Evolutionary conservation across 805 yeast species (phyloP).

Genomic region (Starmerella potacharoeniae): DNA sequence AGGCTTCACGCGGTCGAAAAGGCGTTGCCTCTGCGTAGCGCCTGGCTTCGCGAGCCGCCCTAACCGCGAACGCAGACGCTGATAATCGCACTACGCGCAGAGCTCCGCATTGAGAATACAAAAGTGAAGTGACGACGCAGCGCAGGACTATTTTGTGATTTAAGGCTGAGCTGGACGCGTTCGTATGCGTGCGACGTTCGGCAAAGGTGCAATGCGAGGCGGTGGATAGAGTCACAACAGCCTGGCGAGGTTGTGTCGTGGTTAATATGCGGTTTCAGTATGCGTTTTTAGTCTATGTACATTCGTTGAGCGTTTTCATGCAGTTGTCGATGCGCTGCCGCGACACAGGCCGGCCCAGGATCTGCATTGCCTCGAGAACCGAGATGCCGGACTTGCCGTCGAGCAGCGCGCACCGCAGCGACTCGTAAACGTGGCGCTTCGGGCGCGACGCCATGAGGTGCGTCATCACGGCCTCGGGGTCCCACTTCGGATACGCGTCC

Average conservation of each 20-base stretch:
- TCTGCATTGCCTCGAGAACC: conserved; percentile 43
- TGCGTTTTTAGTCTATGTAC: neutral
- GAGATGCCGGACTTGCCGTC: conserved; percentile 63
- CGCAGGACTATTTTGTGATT: too few relatives aligned
- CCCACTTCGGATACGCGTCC: neutral
- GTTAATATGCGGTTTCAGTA: too few relatives aligned
- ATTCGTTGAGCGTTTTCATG: neutral
- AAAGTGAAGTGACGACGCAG: too few relatives aligned
- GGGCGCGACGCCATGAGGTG: conserved; percentile 1
- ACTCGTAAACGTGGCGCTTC: conserved; percentile 36
- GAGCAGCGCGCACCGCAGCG: conserved; percentile 55
- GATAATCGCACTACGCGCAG: neutral
- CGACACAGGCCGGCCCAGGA: conserved; percentile 22
- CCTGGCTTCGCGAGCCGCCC: neutral
- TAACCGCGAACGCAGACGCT: neutral
- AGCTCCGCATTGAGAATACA: too few relatives aligned
- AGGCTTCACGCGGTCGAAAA: too few relatives aligned
- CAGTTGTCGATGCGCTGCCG: neutral
- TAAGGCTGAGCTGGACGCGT: too few relatives aligned
- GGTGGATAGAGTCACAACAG: too few relatives aligned
- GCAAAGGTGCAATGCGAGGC: too few relatives aligned
- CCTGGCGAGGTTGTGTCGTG: too few relatives aligned
- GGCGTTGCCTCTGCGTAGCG: too few relatives aligned
- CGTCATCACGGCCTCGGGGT: conserved; percentile 4
- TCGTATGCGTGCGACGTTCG: too few relatives aligned